These are phyloP conservation scores for Cercis canadensis DNA, from an alignment of 306 rosid genomes.

Conservation along the genomic window DNA sequence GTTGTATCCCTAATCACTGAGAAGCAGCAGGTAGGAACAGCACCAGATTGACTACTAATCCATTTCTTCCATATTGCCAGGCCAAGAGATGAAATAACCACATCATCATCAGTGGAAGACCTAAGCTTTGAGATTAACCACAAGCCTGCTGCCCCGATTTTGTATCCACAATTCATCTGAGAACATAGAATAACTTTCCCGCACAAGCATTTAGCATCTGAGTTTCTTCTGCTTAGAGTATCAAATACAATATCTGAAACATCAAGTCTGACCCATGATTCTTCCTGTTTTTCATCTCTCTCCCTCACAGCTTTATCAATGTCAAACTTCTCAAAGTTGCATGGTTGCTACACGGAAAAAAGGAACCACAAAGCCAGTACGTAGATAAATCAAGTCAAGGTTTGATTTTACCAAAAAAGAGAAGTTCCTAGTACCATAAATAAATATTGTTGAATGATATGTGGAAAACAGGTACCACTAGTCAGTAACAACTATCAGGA, in stretches of 20 bases:
- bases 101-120: constrained; percentile 56
- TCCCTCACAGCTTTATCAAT: constrained; percentile 68
- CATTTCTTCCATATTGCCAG: constrained; percentile 84
- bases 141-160: constrained; percentile 48
- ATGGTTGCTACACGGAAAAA: constrained; percentile 55
- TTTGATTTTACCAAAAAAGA: constrained; percentile 18
- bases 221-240: constrained; percentile 64
- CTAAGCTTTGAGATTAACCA: constrained; percentile 90
- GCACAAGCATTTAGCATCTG: constrained; percentile 69
- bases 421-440: too few species aligned
- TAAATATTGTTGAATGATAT: too few species aligned
- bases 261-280: constrained; percentile 74
- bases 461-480: too few species aligned
- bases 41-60: constrained; percentile 51
- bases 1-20: constrained; percentile 73
- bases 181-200: constrained; percentile 82
- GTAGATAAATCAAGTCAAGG: constrained; percentile 31
- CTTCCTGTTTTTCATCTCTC: constrained; percentile 65
- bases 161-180: constrained; percentile 49
- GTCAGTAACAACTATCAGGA: too few species aligned
- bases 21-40: constrained; percentile 67
- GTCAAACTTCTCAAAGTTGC: constrained; percentile 60
- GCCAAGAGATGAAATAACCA: constrained; percentile 69
- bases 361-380: constrained; percentile 23
- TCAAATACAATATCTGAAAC: constrained; percentile 71